Evolutionary conservation across 2,329 filamentous ascomycete species (phyloP).

Genomic region (Aspergillus sp.): DNA sequence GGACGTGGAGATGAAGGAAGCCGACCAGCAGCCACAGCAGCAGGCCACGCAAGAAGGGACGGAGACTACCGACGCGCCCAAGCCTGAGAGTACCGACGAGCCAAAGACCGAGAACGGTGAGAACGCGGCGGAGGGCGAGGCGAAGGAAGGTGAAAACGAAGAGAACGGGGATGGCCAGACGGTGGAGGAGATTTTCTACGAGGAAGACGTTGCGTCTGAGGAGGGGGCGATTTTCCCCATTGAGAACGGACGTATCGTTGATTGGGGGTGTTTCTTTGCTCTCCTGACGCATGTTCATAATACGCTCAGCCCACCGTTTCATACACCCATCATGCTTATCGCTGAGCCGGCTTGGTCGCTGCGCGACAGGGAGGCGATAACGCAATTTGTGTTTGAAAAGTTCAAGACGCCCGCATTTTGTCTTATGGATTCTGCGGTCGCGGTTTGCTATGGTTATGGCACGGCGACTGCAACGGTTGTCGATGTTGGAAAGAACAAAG

Average conservation of each 20-base stretch:
- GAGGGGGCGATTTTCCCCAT: constrained; percentile 92
- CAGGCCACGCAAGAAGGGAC: constrained; percentile 19
- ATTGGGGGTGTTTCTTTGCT: constrained; percentile 92
- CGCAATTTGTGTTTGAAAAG: constrained; percentile 95
- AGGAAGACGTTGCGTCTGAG: constrained; percentile 83
- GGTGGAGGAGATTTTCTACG: constrained; percentile 62
- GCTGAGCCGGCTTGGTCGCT: constrained; percentile 87
- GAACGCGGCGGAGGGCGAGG: constrained; percentile 12
- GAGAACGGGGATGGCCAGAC: constrained; percentile 29
- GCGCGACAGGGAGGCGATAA: constrained; percentile 80
- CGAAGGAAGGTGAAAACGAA: constrained; percentile 24
- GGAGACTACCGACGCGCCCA: constrained; percentile 14
- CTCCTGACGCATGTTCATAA: constrained; percentile 90
- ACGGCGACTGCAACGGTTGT: constrained; percentile 79
- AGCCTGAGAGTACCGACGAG: constrained; percentile 24
- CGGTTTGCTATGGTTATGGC: constrained; percentile 78
- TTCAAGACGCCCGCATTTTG: constrained; percentile 92
- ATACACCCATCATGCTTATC: constrained; percentile 90
- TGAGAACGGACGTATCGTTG: constrained; percentile 73
- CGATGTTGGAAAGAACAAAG: constrained; percentile 89
- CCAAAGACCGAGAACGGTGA: constrained; percentile 31
- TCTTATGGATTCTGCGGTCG: constrained; percentile 83
- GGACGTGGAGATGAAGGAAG: constrained; percentile 49
- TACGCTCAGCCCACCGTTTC: constrained; percentile 84
- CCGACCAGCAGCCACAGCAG: constrained; percentile 15